Evolutionary conservation across 305 asterid genomes (phyloP), one percentile per base, ranked within the genome.

Genomic region (Fraxinus velutina): DNA sequence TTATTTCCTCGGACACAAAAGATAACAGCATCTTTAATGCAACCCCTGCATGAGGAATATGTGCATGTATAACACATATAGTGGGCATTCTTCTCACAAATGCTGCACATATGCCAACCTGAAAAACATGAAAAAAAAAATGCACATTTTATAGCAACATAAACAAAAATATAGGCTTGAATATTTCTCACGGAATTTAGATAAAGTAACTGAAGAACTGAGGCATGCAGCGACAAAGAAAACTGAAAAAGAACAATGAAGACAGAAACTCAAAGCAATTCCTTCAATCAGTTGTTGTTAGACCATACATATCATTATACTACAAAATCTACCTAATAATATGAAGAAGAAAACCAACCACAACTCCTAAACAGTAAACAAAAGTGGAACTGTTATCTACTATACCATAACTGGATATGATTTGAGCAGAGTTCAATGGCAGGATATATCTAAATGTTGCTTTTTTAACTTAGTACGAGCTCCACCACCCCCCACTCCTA

Each of bases 31-130:
- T 90, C 92, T 85, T 96, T 96, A 21, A 70, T 88, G 91, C 99
- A 96, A 80, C 91, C 93, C 89, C 88, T 96, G 96, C 99, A 96
- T 90, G 94, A 85, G 76, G 99, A 94, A 88, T 81, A 93, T 74
- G 98, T 90, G 76, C 98, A 96, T 37, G 99, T 96, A 84, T 88
- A 93, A 83, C 99, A 96, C 97, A 92, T 90, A 85, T 94, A 94
- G 55, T 90, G 87, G 55, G 99, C 98, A 86, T 90, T 90, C 92
- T 96, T 96, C 93, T 92, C 93, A 84, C 99, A 96, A 79, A 83
- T 88, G 87, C 94, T 94, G 87, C 99, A 96, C 77, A 90, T 76
- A 89, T 96, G 99, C 99, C 99, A 96, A 71, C 99, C 99, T 96
- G 97, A 86, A 86, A 88, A 85, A 57, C 81, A 80, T 78, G 50